phyloP scores from a whole-genome alignment of 805 yeast species.

The Wickerhamomyces chaumierensis region DNA sequence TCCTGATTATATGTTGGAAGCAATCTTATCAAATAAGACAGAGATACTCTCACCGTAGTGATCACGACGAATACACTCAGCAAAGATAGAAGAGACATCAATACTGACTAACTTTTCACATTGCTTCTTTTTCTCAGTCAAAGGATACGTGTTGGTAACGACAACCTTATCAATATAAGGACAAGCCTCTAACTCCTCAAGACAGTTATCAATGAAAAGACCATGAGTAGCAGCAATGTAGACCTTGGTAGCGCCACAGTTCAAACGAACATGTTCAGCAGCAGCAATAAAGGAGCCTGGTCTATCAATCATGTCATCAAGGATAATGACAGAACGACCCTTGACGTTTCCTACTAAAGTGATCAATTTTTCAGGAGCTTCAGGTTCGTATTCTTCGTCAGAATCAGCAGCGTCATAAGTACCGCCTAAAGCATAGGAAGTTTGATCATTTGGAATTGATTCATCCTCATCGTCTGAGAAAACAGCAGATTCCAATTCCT shows the following conservation, averaged over 20 bases:
- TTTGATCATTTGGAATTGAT: constrained; percentile 15
- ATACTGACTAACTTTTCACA: constrained; percentile 71
- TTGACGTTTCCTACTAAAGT: constrained; percentile 95
- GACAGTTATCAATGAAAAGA: constrained; percentile 76
- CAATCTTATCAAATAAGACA: constrained; percentile 80
- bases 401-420: constrained; percentile 72
- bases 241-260: constrained; percentile 92
- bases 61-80: constrained; percentile 97
- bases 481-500: constrained; percentile 20
- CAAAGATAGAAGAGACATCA: constrained; percentile 90
- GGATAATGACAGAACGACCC: constrained; percentile 80
- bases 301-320: constrained; percentile 96
- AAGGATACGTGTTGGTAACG: constrained; percentile 94
- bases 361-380: constrained; percentile 63
- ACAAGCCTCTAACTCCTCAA: constrained; percentile 67
- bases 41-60: constrained; percentile 97
- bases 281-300: constrained; percentile 93
- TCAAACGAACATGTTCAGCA: constrained; percentile 91
- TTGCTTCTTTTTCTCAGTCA: constrained; percentile 46
- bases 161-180: constrained; percentile 83
- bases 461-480: constrained; percentile 11
- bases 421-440: constrained; percentile 63
- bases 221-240: constrained; percentile 95
- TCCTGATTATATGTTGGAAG: constrained; percentile 16
- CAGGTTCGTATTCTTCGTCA: constrained; percentile 52